phyloP scores from a whole-genome alignment of 352 stramenopile species.

The Globisporangium carolinianum region DNA sequence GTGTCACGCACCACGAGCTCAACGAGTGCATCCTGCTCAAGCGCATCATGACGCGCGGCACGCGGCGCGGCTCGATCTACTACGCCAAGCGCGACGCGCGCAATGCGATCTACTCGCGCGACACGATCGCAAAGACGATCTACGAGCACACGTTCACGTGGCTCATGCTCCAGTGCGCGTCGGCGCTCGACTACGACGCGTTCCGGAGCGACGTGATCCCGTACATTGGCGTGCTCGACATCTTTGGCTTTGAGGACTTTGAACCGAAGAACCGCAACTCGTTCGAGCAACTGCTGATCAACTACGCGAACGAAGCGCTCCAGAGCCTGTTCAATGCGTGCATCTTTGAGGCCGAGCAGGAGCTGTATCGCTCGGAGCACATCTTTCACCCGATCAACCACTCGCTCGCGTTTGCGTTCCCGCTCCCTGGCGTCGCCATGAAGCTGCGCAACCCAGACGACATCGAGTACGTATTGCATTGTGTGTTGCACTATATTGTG shows the following conservation, averaged over 20 bases:
- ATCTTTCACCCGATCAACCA: slow-evolving; percentile 82
- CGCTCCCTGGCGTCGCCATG: slow-evolving; percentile 29
- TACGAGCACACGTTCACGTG: slow-evolving; percentile 87
- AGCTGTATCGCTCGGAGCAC: slow-evolving; percentile 75
- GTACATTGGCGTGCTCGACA: slow-evolving; percentile 90
- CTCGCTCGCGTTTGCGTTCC: slow-evolving; percentile 70
- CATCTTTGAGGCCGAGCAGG: slow-evolving; percentile 83
- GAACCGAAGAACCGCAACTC: slow-evolving; percentile 86
- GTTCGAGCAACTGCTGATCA: slow-evolving; percentile 91
- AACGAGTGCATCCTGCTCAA: slow-evolving; percentile 72
- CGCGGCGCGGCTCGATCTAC: slow-evolving; percentile 71
- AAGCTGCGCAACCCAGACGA: slow-evolving; percentile 27
- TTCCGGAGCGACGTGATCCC: slow-evolving; percentile 72
- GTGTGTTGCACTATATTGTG: too few species aligned
- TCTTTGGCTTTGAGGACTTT: slow-evolving; percentile 91
- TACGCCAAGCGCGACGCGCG: slow-evolving; percentile 55
- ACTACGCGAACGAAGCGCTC: slow-evolving; percentile 90
- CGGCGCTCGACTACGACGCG: slow-evolving; percentile 74
- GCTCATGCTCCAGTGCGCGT: slow-evolving; percentile 82
- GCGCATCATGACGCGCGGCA: slow-evolving; percentile 70
- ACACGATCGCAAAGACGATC: slow-evolving; percentile 88
- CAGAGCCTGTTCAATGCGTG: slow-evolving; percentile 88
- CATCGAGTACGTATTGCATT: slow-evolving; percentile 17
- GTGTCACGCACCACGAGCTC: slow-evolving; percentile 55
- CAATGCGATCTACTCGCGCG: slow-evolving; percentile 73